Conservation (phyloP, 495 filamentous ascomycete species). For the Penicillium lagena region DNA sequence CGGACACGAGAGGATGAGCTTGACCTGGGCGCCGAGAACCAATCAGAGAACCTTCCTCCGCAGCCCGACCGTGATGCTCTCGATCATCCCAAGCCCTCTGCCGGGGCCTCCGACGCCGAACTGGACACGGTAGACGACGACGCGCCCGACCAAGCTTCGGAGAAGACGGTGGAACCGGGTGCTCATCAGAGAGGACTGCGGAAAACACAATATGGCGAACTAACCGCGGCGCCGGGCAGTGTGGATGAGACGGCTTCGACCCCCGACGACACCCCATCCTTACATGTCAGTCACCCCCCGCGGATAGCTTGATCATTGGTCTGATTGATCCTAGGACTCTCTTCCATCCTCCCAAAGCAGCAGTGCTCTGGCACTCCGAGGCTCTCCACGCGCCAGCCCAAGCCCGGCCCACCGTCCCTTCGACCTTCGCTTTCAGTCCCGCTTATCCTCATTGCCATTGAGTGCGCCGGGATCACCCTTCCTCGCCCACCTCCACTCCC, state of each 20-base stretch:
- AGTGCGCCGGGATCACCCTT: conserved; percentile 68
- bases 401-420: conserved; percentile 87
- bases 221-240: conserved; percentile 17
- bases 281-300: conserved; percentile 56
- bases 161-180: conserved; percentile 9
- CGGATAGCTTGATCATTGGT: not conserved
- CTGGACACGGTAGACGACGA: conserved; percentile 18
- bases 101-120: conserved; percentile 20
- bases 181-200: conserved; percentile 19
- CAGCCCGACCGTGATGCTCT: conserved; percentile 16
- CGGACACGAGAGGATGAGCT: conserved; percentile 43
- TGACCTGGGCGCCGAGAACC: conserved; percentile 35
- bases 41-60: conserved; percentile 2
- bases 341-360: conserved; percentile 70
- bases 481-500: conserved; percentile 66
- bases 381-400: conserved; percentile 47
- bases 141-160: conserved; percentile 16
- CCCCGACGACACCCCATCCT: conserved; percentile 84
- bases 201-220: conserved; percentile 8
- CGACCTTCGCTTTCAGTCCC: conserved; percentile 87
- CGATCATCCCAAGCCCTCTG: conserved; percentile 11
- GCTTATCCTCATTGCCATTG: conserved; percentile 57
- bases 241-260: conserved; percentile 55
- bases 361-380: conserved; percentile 45
- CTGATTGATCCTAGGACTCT: conserved; percentile 62